Base-by-base conservation (phyloP, 768 basidiomycete genomes). In the Termitomyces bulborhizus region DNA sequence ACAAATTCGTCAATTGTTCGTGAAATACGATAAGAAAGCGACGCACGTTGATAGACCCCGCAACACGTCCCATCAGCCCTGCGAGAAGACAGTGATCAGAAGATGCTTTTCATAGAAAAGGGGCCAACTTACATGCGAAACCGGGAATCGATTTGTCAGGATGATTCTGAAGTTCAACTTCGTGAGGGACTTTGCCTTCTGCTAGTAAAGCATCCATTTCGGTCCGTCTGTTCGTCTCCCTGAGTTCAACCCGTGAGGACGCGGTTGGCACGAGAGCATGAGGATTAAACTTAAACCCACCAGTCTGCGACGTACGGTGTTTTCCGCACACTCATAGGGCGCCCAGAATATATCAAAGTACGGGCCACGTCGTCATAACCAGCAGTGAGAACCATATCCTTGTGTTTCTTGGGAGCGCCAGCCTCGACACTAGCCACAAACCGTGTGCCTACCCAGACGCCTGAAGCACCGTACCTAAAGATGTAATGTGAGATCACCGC, bases 361-460 rank as follows among this genome's bases (percentile, higher is more conserved):
- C 84, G 80, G 50, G 79, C 64, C 40, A 80, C 78, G 64, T 92
- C 91, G 57, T 90, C 89, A 55, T 86, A 85, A n/a, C 84, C 85
- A 7, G 88, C 86, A 16, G 74, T 77, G 26, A 89, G 48, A 12
- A 89, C 73, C 51, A 81, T 70, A 49, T 89, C 77, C 65, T 90
- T 90, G 68, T 90, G 88, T 60, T 68, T 79, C 34, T 80, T 80
- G 11, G 90, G 85, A 2, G 90, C 91, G 37, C 84, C 87, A 0
- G 91, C 89, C 67, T 93, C 89, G 37, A 77, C 82, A 62, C 85
- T 84, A 11, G 90, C 89, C 41, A 92, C 89, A 65, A 93, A 93
- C 39, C 90, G 84, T 4, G 90, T 93, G 40, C 88, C 88, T 37
- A 91, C 89, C 92, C 92, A 94, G 3, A 93, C 87, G 43, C 86